Evolutionary conservation across 2,329 filamentous ascomycete species (phyloP).

Genomic region (Claviceps sp.): DNA sequence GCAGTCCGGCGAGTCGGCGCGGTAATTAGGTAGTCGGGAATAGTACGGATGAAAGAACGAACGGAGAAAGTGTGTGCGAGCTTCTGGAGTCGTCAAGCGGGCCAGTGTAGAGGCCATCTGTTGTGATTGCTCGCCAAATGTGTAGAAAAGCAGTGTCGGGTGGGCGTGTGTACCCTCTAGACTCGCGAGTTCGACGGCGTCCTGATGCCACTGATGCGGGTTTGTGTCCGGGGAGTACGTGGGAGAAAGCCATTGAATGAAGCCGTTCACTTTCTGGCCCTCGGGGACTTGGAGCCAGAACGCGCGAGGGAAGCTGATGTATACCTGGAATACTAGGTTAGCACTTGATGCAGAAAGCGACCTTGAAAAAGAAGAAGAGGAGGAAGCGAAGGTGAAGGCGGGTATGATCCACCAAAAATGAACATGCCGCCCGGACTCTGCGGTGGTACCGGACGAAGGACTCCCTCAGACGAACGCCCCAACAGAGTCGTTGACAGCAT

Average conservation of each 20-base stretch:
- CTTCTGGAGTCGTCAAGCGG: constrained; percentile 26
- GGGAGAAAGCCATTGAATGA: constrained; percentile 65
- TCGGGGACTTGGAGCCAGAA: constrained; percentile 47
- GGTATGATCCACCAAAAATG: neutral
- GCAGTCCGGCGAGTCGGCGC: constrained; percentile 38
- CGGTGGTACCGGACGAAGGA: too few species aligned
- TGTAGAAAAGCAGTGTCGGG: constrained; percentile 78
- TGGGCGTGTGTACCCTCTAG: constrained; percentile 47
- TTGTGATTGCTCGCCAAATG: constrained; percentile 48
- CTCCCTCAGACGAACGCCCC: too few species aligned
- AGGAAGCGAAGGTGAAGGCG: neutral
- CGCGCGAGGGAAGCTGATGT: constrained; percentile 57
- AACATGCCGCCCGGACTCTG: neutral
- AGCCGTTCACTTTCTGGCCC: constrained; percentile 41
- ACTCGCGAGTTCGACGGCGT: constrained; percentile 63
- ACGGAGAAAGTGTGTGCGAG: constrained; percentile 42
- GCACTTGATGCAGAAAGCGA: neutral
- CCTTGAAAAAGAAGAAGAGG: neutral
- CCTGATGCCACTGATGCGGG: constrained; percentile 56
- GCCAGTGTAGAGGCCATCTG: constrained; percentile 36
- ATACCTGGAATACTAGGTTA: constrained; percentile 24
- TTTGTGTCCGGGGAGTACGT: constrained; percentile 50
- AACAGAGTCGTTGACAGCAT: too few species aligned
- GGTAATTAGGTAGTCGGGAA: constrained; percentile 58
- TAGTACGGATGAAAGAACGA: constrained; percentile 67